Evolutionary conservation across 169 alveolate species (phyloP), one percentile per base, ranked within the genome.

Genomic region (Plasmodium relictum): DNA sequence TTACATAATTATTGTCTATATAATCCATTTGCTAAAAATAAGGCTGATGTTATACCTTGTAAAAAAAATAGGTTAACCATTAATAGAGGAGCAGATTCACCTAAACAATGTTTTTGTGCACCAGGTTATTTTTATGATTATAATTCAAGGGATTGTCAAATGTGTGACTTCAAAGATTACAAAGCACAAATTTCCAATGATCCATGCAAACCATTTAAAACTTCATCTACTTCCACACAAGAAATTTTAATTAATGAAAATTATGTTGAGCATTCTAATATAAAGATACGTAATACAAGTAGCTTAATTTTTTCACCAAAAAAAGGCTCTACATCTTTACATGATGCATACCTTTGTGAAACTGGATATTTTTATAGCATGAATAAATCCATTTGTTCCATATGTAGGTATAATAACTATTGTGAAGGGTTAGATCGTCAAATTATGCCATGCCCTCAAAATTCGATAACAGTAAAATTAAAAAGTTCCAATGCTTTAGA

Each of bases 91-190:
- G 93, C 96, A 22, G 69, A 88, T 26, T 94, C 97, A 14, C 63
- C 92, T n/a, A 88, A 87, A 3, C 93, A 93, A 41, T 95, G 97
- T 78, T 62, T 76, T 42, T 95, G 98, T 68, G 41, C 68, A 69
- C 88, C 94, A 44, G 96, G 96, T 18, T 93, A 90, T 90, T 95
- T 68, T 83, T 93, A 89, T 73, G 93, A 91, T 73, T 56, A 65
- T 22, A 88, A 70, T 16, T 56, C 90, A 59, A 71, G 80, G 8
- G 70, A 88, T 0, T 93, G 95, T 78, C 56, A 88, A 37, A 37
- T 26, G 39, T 83, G 91, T 69, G 10, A 37, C 2, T 56, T 31
- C 39, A 24, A 70, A 18, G 18, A 22, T 5, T 83, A 18, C 48
- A 83, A 83, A 83, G 6, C 37, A 22, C 26, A 39, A 24, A 31